These are phyloP conservation scores for Phytopythium cucurbitacearum DNA, from an alignment of 352 stramenopile species.

Conservation along the genomic window DNA sequence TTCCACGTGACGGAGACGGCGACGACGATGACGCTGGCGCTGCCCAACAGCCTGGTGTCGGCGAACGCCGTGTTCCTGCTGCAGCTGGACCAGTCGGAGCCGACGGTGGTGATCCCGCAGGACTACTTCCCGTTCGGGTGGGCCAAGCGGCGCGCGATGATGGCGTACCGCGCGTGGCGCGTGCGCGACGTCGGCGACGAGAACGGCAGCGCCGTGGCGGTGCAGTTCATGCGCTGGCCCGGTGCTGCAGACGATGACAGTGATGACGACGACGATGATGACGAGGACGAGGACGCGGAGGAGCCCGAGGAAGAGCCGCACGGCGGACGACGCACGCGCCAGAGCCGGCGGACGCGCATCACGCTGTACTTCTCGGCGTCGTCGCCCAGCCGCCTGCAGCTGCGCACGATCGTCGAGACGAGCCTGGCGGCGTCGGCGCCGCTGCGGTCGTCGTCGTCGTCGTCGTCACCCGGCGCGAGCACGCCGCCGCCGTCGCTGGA, in stretches of 20 bases:
- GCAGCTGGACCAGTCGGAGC: conserved; percentile 39
- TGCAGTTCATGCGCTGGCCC: conserved; percentile 70
- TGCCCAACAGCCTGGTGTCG: conserved; percentile 59
- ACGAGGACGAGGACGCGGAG: conserved; percentile 26
- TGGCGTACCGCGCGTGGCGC: conserved; percentile 66
- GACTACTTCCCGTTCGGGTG: conserved; percentile 63
- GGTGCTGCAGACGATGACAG: conserved; percentile 36
- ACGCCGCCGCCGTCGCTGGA: neutral
- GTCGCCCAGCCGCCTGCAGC: conserved; percentile 36
- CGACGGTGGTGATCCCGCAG: conserved; percentile 33
- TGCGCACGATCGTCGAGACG: conserved; percentile 61
- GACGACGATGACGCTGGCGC: conserved; percentile 49
- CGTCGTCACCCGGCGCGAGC: neutral
- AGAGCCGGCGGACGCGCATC: conserved; percentile 33
- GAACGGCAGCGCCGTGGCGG: conserved; percentile 40
- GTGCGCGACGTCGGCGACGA: conserved; percentile 42
- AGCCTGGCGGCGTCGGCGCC: conserved; percentile 35
- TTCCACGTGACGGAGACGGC: conserved; percentile 59
- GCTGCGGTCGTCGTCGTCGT: conserved; percentile 10
- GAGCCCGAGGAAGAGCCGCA: conserved; percentile 49
- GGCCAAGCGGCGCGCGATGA: conserved; percentile 39
- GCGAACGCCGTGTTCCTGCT: conserved; percentile 40
- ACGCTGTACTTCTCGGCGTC: conserved; percentile 64
- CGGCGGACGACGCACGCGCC: conserved; percentile 10
- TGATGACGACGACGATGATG: conserved; percentile 34